Conservation (phyloP, 768 basidiomycete species). For the Pisolithus albus region DNA sequence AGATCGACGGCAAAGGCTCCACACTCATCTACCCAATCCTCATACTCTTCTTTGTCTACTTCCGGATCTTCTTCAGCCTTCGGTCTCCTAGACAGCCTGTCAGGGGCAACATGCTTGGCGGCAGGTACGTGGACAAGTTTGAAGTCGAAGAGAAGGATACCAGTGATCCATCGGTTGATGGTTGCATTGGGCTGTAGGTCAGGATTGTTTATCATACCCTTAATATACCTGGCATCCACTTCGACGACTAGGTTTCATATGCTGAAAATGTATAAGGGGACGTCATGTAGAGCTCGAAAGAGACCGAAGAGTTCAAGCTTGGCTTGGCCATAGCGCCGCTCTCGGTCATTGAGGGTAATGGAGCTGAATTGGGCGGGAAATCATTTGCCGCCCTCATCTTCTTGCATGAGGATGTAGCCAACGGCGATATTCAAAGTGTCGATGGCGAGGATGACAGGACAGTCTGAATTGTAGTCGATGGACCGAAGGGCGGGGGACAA, state of each 20-base stretch:
- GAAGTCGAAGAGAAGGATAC: no score
- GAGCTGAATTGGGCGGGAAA: slow-evolving; percentile 34
- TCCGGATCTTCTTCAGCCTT: neutral
- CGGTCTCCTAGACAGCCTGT: neutral
- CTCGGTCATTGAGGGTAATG: slow-evolving; percentile 27
- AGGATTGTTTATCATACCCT: no score
- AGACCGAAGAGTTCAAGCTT: slow-evolving; percentile 22
- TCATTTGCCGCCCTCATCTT: no score
- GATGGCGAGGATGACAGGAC: no score
- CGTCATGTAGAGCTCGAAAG: neutral
- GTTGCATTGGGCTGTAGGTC: no score
- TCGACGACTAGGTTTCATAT: neutral
- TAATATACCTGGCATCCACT: no score
- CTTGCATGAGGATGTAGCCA: no score
- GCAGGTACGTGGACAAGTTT: neutral
- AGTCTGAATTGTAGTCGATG: no score
- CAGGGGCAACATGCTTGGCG: neutral
- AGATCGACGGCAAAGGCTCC: no score
- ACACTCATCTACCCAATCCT: neutral
- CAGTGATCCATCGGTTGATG: no score
- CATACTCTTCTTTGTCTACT: neutral
- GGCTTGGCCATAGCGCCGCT: slow-evolving; percentile 10
- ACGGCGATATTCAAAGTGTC: no score
- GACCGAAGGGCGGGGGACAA: slow-evolving; percentile 3
- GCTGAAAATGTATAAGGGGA: neutral